Evolutionary conservation across 768 basidiomycete species (phyloP), one percentile per base, ranked within the genome.

Genomic region (Pleurotus tuoliensis): DNA sequence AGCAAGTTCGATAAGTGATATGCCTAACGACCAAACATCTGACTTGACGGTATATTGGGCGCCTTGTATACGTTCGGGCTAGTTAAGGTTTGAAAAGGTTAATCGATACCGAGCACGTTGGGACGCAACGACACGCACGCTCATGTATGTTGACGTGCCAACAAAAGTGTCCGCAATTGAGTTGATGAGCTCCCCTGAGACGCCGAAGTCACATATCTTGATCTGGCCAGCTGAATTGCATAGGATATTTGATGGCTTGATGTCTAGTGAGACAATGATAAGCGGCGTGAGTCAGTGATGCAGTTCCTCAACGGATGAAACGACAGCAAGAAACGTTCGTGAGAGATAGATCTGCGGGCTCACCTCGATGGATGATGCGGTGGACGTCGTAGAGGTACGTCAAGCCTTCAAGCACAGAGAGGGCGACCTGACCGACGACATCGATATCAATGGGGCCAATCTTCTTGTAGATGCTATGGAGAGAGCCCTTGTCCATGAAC

Each of bases 1-100:
- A 0, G 94, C 97, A 41, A 99, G 85, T 74, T 99, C 97, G 69
- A 98, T 95, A 47, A 99, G 79, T 6, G 94, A 92, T 66, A 99
- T 94, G 27, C 97, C 97, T 44, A 98, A 82, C 0, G 96, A 98
- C 97, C 97, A 99, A 3, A 98, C 96, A 64, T 99, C 97, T 3
- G 95, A 98, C 73, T 98, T 98, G 71, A 99, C 96, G 25, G 94
- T 94, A 71, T 99, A 98, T 67, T 92, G 92, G 1, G 94, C 94
- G 49, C 97, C 97, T 73, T 98, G 96, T 75, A 99, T 98, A 58
- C 97, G 94, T 67, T 99, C 97, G 15, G 97, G 97, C 97, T 99
- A 47, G 58, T 58, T 50, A 39, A 27, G 55, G 58, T 34, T 34
- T 3, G 30, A 34, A 11, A 34, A 34, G 30, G 30, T 34, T 34